phyloP scores from a whole-genome alignment of 164 flowering plant species.

The Magnolia kwangsiensis region DNA sequence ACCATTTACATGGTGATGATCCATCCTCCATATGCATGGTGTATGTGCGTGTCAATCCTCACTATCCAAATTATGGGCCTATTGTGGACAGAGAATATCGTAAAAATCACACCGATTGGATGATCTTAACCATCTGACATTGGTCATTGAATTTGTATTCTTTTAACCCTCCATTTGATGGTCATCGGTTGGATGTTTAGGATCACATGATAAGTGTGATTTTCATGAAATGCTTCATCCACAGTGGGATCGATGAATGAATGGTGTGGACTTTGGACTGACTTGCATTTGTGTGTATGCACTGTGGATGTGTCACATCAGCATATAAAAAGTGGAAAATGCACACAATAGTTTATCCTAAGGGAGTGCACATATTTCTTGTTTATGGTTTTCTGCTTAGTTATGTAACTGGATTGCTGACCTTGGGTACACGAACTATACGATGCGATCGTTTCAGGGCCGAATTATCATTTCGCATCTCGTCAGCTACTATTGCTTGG shows the following conservation, averaged over 20 bases:
- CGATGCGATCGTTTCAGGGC: slow-evolving; percentile 46
- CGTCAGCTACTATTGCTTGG: slow-evolving; percentile 90
- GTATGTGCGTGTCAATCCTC: too few relatives aligned
- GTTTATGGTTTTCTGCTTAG: background rate
- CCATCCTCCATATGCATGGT: too few relatives aligned
- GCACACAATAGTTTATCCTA: too few relatives aligned
- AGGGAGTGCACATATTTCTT: too few relatives aligned
- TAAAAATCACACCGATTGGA: background rate
- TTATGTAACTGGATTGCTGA: background rate
- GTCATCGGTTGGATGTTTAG: background rate
- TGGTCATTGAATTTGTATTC: background rate
- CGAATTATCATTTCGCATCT: slow-evolving; percentile 66
- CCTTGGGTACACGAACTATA: slow-evolving; percentile 6
- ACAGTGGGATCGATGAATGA: background rate
- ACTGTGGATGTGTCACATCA: background rate
- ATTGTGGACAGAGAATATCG: background rate
- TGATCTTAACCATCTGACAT: background rate
- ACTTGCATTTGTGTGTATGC: background rate
- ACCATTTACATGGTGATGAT: too few relatives aligned
- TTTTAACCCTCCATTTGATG: background rate
- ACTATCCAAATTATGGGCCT: background rate
- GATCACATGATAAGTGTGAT: background rate
- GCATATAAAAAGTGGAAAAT: background rate
- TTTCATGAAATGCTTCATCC: background rate
- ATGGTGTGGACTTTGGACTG: background rate